Percentiles rank a stretch among this genome's conserved stretches.
Evolutionary conservation across 331 rosid genomes (phyloP).

Genomic region (Dryas integrifolia): DNA sequence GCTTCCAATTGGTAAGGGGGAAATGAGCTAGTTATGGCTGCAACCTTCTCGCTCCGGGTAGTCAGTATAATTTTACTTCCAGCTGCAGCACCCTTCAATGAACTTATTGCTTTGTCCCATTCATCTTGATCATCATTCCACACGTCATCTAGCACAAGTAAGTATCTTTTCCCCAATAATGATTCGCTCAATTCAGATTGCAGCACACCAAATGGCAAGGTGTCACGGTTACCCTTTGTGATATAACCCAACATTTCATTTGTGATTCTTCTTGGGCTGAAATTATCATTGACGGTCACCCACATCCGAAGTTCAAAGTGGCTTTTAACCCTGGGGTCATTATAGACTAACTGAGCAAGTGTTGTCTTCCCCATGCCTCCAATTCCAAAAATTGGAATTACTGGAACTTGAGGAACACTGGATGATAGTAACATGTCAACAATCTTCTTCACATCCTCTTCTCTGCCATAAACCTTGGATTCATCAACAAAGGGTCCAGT

Average conservation of each 20-base stretch:
- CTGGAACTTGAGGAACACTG: background rate
- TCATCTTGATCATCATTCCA: slow-evolving; percentile 34
- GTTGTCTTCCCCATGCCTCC: slow-evolving; percentile 32
- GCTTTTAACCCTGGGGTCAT: background rate
- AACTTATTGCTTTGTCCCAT: slow-evolving; percentile 8
- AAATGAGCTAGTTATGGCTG: slow-evolving; percentile 18
- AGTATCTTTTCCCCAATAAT: slow-evolving; percentile 12
- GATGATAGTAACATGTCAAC: background rate
- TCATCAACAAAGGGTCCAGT: slow-evolving; percentile 22
- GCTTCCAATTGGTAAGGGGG: slow-evolving; percentile 15
- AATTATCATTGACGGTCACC: slow-evolving; percentile 24
- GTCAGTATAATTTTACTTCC: slow-evolving; percentile 30
- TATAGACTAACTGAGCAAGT: slow-evolving; percentile 29
- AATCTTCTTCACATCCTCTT: slow-evolving; percentile 19
- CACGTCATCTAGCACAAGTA: slow-evolving; percentile 33
- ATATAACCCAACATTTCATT: slow-evolving; percentile 14
- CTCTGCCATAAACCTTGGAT: slow-evolving; percentile 29
- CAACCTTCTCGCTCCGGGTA: slow-evolving; percentile 20
- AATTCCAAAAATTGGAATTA: slow-evolving; percentile 25
- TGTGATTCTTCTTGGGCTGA: slow-evolving; percentile 4
- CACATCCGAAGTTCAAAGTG: slow-evolving; percentile 19
- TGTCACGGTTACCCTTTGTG: background rate
- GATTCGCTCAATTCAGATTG: slow-evolving; percentile 12
- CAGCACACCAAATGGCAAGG: slow-evolving; percentile 3
- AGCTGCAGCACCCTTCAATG: background rate